Evolutionary conservation across 2,329 filamentous ascomycete genomes (phyloP).

Genomic region (Xylaria sp.): DNA sequence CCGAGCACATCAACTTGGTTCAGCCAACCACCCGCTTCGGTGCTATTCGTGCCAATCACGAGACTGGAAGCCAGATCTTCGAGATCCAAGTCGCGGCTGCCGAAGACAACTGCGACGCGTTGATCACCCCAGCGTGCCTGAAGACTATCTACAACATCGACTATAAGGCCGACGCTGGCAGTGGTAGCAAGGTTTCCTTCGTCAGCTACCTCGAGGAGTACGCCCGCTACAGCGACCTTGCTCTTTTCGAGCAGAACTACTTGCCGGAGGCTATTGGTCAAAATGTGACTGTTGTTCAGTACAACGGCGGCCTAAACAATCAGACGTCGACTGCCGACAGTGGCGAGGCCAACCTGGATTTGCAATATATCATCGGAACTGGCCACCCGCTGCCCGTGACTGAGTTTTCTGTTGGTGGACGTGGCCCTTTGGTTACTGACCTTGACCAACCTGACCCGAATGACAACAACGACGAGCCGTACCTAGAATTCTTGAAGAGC

Average conservation of each 20-base stretch:
- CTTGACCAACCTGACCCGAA: constrained; percentile 36
- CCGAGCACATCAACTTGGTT: constrained; percentile 38
- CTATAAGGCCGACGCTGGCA: constrained; percentile 36
- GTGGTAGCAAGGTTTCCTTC: constrained; percentile 39
- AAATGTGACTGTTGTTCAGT: constrained; percentile 36
- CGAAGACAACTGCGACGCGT: constrained; percentile 32
- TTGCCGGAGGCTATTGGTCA: constrained; percentile 34
- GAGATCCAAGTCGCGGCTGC: constrained; percentile 14
- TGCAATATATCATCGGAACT: constrained; percentile 36
- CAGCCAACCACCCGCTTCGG: constrained; percentile 39
- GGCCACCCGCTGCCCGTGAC: constrained; percentile 38
- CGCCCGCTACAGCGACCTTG: constrained; percentile 35
- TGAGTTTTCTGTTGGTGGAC: constrained; percentile 37
- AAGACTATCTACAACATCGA: constrained; percentile 35
- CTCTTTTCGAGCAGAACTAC: constrained; percentile 32
- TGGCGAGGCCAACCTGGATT: constrained; percentile 39
- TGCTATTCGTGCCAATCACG: constrained; percentile 35
- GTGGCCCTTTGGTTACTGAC: constrained; percentile 36
- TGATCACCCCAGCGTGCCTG: constrained; percentile 37
- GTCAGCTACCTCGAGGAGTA: constrained; percentile 40
- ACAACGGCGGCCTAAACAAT: constrained; percentile 35
- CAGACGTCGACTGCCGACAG: constrained; percentile 31
- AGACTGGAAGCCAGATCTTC: constrained; percentile 24
- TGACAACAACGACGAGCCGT: constrained; percentile 71
- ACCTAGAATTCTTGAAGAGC: constrained; percentile 71